Evolutionary conservation across 768 basidiomycete genomes (phyloP), one percentile per base, ranked within the genome.

Genomic region (Phaffia australis): DNA sequence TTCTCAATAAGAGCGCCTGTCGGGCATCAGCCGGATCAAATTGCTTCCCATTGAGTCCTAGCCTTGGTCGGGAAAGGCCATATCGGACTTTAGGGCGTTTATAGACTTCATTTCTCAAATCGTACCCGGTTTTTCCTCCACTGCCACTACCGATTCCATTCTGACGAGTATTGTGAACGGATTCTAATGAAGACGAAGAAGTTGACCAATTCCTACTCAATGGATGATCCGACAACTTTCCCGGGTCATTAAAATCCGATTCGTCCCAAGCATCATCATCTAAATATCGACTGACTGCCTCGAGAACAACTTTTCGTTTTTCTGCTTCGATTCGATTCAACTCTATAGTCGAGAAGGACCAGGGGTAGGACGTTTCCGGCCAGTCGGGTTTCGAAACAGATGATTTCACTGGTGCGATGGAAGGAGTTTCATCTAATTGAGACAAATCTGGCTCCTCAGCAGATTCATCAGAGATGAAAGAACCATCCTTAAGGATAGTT

Each of bases 21-120:
- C 65, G 65, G 23, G 65, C 65, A 55, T 66, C 65, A 16, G 59
- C 60, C 15, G 65, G 51, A 48, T 66, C 65, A n/a, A 66, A 66
- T 25, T 42, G 46, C 35, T 52, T 52, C 25, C 51, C 47, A 19
- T 47, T 48, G 47, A 61, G 60, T 48, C 46, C 52, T 27, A 51
- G 8, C 25, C 48, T 47, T 15, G 48, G 21, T 6, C 60, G 60
- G 18, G 46, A 42, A 42, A 42, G 35, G 6, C 35, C 60, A 51
- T 51, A 50, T 51, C 60, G 60, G 29, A 61, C 48, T 18, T 51
- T 42, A 14, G 47, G 27, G 23, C 48, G 42, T 21, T 25, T 61
- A 48, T 32, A 21, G 27, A 29, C 52, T 25, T 61, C 47, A 3
- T 51, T 51, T 25, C 51, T 32, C 14, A 65, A 50, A 25, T 23